Conservation (phyloP, 768 basidiomycete species). For the Kwoniella bestiolae region DNA sequence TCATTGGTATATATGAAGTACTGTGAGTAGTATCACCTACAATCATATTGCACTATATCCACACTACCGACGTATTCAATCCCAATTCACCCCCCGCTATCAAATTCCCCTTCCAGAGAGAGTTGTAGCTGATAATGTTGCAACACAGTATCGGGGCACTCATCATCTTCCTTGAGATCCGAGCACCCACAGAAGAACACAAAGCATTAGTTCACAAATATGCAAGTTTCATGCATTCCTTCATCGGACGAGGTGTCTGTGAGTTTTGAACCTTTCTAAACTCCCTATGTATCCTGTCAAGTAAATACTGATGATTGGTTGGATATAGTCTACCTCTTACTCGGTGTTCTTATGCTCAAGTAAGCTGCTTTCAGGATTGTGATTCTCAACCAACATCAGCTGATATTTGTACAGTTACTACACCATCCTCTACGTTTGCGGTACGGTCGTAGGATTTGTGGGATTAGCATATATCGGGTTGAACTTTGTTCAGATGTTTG, state of each 20-base stretch:
- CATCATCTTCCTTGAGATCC: constrained; percentile 53
- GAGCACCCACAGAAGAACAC: constrained; percentile 54
- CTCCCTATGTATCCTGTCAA: not conserved
- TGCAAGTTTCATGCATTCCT: constrained; percentile 57
- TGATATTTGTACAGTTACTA: constrained; percentile 46
- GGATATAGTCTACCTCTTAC: constrained; percentile 48
- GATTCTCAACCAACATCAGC: not conserved
- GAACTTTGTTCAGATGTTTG: constrained; percentile 53
- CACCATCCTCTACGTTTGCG: constrained; percentile 56
- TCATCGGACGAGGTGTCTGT: constrained; percentile 57
- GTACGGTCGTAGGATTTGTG: constrained; percentile 50
- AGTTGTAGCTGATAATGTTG: not conserved
- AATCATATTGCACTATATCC: not conserved
- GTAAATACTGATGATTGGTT: not conserved
- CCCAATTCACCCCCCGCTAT: not conserved
- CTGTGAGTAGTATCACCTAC: constrained; percentile 37
- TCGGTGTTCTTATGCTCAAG: constrained; percentile 56
- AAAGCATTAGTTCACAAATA: constrained; percentile 53
- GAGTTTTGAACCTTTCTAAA: constrained; percentile 24
- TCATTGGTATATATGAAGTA: constrained; percentile 56
- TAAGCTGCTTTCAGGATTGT: constrained; percentile 22
- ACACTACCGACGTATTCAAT: too few species aligned
- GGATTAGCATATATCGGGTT: constrained; percentile 54
- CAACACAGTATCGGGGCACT: constrained; percentile 45
- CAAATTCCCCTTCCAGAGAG: not conserved